Evolutionary conservation across 345 rosid genomes (phyloP).

Genomic region (Isatis tinctoria): DNA sequence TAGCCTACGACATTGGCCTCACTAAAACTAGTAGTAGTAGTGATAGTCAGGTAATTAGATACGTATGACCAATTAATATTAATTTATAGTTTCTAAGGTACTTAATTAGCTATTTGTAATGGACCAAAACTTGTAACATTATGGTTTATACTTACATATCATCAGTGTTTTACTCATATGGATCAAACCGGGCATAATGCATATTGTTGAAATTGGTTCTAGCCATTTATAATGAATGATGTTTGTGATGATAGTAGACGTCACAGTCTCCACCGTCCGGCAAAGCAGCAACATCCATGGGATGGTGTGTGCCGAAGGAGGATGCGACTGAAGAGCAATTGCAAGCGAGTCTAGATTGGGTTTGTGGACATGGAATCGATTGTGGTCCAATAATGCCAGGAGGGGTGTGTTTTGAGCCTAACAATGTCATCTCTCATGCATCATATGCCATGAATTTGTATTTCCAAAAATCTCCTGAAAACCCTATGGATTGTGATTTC

Average conservation of each 20-base stretch:
- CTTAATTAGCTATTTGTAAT: neutral
- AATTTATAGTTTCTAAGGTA: neutral
- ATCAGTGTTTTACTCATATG: neutral
- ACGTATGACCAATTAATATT: neutral
- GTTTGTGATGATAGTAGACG: conserved; percentile 5
- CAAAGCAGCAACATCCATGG: conserved; percentile 30
- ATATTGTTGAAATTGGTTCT: neutral
- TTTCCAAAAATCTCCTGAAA: conserved; percentile 52
- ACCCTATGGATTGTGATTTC: conserved; percentile 66
- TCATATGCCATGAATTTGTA: conserved; percentile 80
- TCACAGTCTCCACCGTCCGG: conserved; percentile 20
- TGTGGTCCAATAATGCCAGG: conserved; percentile 66
- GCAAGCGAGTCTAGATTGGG: conserved; percentile 74
- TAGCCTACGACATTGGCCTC: conserved; percentile 61
- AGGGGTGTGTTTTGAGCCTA: conserved; percentile 73
- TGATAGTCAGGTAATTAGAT: conserved; percentile 21
- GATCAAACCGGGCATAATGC: neutral
- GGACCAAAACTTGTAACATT: neutral
- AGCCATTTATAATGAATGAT: neutral
- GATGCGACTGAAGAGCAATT: conserved; percentile 50
- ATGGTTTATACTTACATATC: neutral
- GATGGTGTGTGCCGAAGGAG: conserved; percentile 68
- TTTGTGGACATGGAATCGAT: conserved; percentile 59
- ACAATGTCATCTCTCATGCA: conserved; percentile 58
- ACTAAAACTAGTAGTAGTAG: conserved; percentile 35